These are phyloP conservation scores for Pilobolus umbonatus DNA, from an alignment of 192 early-diverging fungal genomes.

Conservation along the genomic window DNA sequence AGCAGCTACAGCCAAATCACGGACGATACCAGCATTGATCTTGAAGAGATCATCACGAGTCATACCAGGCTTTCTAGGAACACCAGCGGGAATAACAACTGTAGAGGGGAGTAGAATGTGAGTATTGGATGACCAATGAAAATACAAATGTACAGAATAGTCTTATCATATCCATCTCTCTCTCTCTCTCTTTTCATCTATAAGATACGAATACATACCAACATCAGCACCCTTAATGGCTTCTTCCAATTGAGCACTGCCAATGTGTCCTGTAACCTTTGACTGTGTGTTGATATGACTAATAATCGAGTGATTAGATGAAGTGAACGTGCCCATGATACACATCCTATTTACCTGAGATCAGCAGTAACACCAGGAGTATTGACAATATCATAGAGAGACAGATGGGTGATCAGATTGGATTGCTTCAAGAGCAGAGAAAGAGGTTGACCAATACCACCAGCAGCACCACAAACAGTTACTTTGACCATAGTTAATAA, in stretches of 20 bases:
- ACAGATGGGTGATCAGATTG: conserved; percentile 75
- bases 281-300: conserved; percentile 32
- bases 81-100: conserved; percentile 96
- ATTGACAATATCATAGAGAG: conserved; percentile 94
- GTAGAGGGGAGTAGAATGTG: not conserved
- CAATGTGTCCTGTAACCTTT: conserved; percentile 56
- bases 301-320: not conserved
- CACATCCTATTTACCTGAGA: conserved; percentile 78
- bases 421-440: conserved; percentile 94
- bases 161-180: not conserved
- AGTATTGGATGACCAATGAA: not conserved
- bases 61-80: conserved; percentile 99
- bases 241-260: conserved; percentile 55
- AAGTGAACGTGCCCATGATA: not conserved
- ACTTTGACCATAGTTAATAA: conserved; percentile 45
- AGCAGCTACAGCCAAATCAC: conserved; percentile 70
- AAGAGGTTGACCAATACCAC: conserved; percentile 97
- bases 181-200: not conserved
- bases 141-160: not conserved
- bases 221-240: conserved; percentile 59
- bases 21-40: conserved; percentile 90
- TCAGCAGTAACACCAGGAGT: conserved; percentile 97
- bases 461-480: conserved; percentile 73
- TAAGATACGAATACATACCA: conserved; percentile 12
- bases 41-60: conserved; percentile 99